Evolutionary conservation across 1,284 basidiomycete genomes (phyloP).

Genomic region (Amylostereum areolatum): DNA sequence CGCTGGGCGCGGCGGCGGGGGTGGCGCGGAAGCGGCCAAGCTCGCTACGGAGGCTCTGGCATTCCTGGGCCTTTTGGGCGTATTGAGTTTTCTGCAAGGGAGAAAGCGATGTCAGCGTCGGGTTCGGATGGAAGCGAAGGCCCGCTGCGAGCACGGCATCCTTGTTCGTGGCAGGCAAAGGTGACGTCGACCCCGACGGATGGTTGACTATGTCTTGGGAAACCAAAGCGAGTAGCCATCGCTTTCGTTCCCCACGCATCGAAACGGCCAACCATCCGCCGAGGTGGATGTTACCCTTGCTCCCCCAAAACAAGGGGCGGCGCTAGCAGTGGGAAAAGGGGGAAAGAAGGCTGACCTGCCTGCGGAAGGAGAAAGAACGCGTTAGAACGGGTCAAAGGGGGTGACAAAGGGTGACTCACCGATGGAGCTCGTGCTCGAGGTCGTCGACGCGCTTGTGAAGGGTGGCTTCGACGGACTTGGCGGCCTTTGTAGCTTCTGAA

Average conservation of each 20-base stretch:
- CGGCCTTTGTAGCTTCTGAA: slow-evolving; percentile 61
- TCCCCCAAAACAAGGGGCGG: too few species aligned
- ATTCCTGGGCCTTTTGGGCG: slow-evolving; percentile 64
- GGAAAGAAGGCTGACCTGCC: slow-evolving; percentile 13
- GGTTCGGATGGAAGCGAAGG: too few species aligned
- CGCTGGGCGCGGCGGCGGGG: slow-evolving; percentile 27
- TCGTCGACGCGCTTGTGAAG: slow-evolving; percentile 62
- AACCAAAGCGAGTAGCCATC: too few species aligned
- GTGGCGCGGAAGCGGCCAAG: slow-evolving; percentile 44
- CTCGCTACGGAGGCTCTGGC: slow-evolving; percentile 58
- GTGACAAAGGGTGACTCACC: slow-evolving; percentile 33
- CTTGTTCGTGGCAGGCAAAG: too few species aligned
- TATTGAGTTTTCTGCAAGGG: slow-evolving; percentile 48
- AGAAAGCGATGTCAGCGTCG: too few species aligned
- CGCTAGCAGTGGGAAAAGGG: slow-evolving; percentile 8
- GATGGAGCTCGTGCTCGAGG: slow-evolving; percentile 48
- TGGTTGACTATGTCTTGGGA: too few species aligned
- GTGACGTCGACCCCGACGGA: too few species aligned
- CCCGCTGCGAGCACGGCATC: too few species aligned
- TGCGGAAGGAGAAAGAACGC: slow-evolving; percentile 14
- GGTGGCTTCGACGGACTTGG: slow-evolving; percentile 52
- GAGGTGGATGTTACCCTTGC: not conserved
- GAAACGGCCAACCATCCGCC: not conserved
- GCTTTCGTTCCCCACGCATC: not conserved
- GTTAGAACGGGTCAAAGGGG: slow-evolving; percentile 13